Percentiles rank a stretch among this genome's conserved stretches.
Evolutionary conservation across 441 rosid species (phyloP).

Genomic region (Lepidium campestre): DNA sequence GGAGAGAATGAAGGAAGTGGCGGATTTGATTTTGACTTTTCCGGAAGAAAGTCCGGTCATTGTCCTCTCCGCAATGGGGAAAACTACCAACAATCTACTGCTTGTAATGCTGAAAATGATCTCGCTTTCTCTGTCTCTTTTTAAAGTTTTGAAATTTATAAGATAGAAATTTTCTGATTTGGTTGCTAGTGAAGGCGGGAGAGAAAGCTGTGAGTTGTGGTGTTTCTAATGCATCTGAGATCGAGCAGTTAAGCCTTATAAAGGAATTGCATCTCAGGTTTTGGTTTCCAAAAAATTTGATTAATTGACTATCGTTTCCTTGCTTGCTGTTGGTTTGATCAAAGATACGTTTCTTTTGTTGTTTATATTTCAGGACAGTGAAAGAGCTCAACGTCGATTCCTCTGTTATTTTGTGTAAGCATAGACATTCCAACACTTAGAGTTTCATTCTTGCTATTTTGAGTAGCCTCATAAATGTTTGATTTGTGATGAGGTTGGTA

Average conservation of each 20-base stretch:
- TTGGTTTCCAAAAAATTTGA: background rate
- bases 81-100: slow-evolving; percentile 73
- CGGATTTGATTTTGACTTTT: slow-evolving; percentile 62
- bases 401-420: slow-evolving; percentile 50
- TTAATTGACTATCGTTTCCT: background rate
- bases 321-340: background rate
- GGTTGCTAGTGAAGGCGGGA: slow-evolving; percentile 56
- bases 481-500: slow-evolving; percentile 2
- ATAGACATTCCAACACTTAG: background rate
- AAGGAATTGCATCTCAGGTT: slow-evolving; percentile 67
- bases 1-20: slow-evolving; percentile 72
- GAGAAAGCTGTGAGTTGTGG: slow-evolving; percentile 92
- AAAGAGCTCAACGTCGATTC: slow-evolving; percentile 57
- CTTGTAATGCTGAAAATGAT: slow-evolving; percentile 33
- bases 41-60: slow-evolving; percentile 69
- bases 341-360: background rate
- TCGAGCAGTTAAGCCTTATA: slow-evolving; percentile 61
- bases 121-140: background rate
- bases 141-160: background rate
- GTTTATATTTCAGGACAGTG: slow-evolving; percentile 48
- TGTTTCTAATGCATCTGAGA: slow-evolving; percentile 49
- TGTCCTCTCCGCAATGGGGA: slow-evolving; percentile 94
- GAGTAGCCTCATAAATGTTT: background rate
- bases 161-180: background rate
- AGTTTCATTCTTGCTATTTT: background rate